Evolutionary conservation across 225 moss, liverwort and hornwort species (phyloP), one percentile per base, ranked within the genome.

Genomic region (Rhytidiadelphus loreus): DNA sequence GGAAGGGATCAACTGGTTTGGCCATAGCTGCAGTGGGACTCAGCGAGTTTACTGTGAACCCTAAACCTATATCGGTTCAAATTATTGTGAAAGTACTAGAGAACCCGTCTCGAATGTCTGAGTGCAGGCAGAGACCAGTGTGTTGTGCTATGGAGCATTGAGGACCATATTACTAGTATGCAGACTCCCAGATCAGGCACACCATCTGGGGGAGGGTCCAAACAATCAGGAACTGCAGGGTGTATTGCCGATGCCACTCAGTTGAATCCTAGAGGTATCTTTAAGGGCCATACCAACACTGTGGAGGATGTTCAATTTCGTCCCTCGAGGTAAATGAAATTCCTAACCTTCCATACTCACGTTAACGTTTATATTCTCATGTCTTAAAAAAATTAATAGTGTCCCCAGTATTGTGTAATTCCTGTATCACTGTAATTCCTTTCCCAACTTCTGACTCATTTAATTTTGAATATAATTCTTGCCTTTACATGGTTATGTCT

Each of bases 301-400:
- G 98, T 98, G 39, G 98, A 98, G 89, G 98, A 98, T 92, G 98
- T 98, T 30, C 97, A 98, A 80, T 98, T 98, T 93, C 95, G 96
- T 62, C 97, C 98, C 66, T 98, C 98, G 44, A 96, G 97, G 96
- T 97, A 89, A 60, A 64, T 79, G 53, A 58, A 66, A 86, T 50
- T 44, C 26, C 11, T 57, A 73, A 65, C 41, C n/a, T 57, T 79
- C 32, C 73, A 37, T 57, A 57, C 46, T 78, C 48, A 71, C 32
- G 18, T 63, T 32, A 39, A 72, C 84, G 13, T 35, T 61, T 24
- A 8, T 62, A 24, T n/a, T 70, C 50, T 74, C 30, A 20, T 85
- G 39, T 64, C 76, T 85, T n/a, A n/a, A n/a, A 59, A 37, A 70
- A 77, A 63, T 44, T 41, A 75, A 15, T 60, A 41, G 20, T 77